Evolutionary conservation across 2,329 filamentous ascomycete species (phyloP).

Genomic region (Xylariaceae sp.): DNA sequence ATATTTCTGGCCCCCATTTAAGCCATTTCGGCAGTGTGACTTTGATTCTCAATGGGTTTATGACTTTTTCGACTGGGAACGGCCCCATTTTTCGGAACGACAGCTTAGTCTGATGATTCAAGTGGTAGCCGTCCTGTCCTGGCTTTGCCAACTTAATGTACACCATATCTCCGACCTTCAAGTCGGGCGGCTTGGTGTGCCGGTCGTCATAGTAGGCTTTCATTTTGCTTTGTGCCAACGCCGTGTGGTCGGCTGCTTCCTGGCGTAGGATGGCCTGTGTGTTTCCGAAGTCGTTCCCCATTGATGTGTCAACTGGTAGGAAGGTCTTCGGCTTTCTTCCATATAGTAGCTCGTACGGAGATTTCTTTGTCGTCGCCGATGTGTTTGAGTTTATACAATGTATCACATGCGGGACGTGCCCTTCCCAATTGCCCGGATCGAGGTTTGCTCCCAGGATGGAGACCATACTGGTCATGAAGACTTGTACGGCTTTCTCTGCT

Average conservation of each 20-base stretch:
- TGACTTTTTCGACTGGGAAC: neutral
- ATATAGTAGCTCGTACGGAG: neutral
- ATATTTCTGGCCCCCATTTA: neutral
- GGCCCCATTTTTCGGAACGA: neutral
- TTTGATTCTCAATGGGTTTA: neutral
- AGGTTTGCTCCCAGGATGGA: neutral
- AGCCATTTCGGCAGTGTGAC: neutral
- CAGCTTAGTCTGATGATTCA: neutral
- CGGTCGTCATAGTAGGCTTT: neutral
- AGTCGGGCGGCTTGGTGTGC: neutral
- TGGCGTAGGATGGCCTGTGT: neutral
- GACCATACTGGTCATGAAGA: neutral
- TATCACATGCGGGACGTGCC: neutral
- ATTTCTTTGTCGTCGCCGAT: neutral
- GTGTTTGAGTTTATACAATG: neutral
- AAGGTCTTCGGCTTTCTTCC: neutral
- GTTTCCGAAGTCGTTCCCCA: neutral
- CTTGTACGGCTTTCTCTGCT: neutral
- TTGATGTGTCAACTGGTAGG: neutral
- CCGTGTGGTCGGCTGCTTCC: neutral
- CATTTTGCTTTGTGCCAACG: neutral
- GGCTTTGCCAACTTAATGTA: slow-evolving; percentile 1
- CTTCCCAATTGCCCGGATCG: neutral
- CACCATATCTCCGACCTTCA: neutral
- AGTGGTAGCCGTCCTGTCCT: neutral